Evolutionary conservation across 805 yeast species (phyloP), one percentile per base, ranked within the genome.

Genomic region (Candida dajiaensis): DNA sequence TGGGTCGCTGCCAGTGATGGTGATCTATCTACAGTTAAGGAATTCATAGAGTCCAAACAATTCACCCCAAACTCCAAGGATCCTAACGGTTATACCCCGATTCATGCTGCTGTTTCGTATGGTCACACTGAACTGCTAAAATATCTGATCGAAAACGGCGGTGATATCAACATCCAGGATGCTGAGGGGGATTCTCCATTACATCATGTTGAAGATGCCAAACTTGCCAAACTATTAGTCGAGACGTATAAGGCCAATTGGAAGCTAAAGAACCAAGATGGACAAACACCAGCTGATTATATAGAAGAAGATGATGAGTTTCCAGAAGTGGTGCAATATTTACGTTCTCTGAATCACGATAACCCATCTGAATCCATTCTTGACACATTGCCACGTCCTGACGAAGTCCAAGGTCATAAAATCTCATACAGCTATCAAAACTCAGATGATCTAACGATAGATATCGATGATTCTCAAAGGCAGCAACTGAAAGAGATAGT

Each of bases 1-100:
- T 94, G 99, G 99, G 80, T 87, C 7, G 96, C 97, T 4, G 92
- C 97, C 6, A 86, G 97, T 18, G 99, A 94, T 62, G 84, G 88
- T 56, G 78, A 83, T 50, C 48, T 75, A 3, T 73, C 69, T 3
- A 58, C 72, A 8, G 96, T 94, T 7, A 76, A 81, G 51, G 52
- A 71, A 13, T 69, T 72, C 44, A 66, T 94, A 8, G 70, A 65
- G 11, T 56, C 74, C 0, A 84, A 83, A 0, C 58, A 68, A 6
- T 71, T 69, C 52, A 73, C 81, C 3, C 78, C 97, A 3, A 84
- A 88, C 58, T 76, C 84, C 7, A 79, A 83, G 51, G 99, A 94
- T 64, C 85, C 87, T 1, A 88, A 90, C 58, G 99, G 99, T 1
- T 94, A 95, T 66, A 92, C 98, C 0, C 95, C 99, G 7, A 75